Evolutionary conservation across 768 basidiomycete species (phyloP).

Genomic region (Hericium rajendrae): DNA sequence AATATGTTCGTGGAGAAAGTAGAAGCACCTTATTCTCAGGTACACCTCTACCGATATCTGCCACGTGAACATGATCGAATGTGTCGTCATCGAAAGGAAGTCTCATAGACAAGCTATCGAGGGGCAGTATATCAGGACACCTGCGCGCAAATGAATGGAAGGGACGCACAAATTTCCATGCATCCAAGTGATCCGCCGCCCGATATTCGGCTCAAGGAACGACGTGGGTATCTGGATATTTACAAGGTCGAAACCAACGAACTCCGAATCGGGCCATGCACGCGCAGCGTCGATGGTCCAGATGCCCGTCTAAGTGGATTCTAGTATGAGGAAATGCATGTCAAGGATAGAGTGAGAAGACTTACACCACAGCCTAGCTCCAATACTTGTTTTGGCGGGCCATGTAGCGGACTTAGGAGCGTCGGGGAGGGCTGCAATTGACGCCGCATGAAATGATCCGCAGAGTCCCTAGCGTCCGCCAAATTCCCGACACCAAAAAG

Average conservation of each 20-base stretch:
- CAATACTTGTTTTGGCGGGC: conserved; percentile 9
- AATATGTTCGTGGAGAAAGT: conserved; percentile 10
- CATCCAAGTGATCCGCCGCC: conserved; percentile 56
- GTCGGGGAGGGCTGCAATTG: conserved; percentile 10
- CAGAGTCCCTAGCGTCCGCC: conserved; percentile 13
- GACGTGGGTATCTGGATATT: conserved; percentile 58
- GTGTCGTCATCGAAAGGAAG: conserved; percentile 77
- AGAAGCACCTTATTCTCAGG: conserved; percentile 35
- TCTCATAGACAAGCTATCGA: conserved; percentile 54
- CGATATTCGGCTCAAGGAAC: conserved; percentile 39
- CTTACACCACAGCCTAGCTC: conserved; percentile 15
- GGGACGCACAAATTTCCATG: conserved; percentile 67
- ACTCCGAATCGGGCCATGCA: conserved; percentile 11
- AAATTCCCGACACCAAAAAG: neutral
- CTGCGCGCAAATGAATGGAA: neutral
- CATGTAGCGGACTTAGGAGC: conserved; percentile 6
- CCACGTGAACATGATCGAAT: conserved; percentile 74
- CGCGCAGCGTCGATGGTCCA: conserved; percentile 16
- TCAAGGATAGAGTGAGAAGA: neutral
- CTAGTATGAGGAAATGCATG: too few relatives aligned
- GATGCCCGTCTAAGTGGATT: conserved; percentile 6
- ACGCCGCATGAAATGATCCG: conserved; percentile 13
- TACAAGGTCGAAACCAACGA: conserved; percentile 69
- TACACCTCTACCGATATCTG: conserved; percentile 52
- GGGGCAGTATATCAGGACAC: neutral